Evolutionary conservation across 768 basidiomycete species (phyloP).

Genomic region (Lactifluus subvellereus): DNA sequence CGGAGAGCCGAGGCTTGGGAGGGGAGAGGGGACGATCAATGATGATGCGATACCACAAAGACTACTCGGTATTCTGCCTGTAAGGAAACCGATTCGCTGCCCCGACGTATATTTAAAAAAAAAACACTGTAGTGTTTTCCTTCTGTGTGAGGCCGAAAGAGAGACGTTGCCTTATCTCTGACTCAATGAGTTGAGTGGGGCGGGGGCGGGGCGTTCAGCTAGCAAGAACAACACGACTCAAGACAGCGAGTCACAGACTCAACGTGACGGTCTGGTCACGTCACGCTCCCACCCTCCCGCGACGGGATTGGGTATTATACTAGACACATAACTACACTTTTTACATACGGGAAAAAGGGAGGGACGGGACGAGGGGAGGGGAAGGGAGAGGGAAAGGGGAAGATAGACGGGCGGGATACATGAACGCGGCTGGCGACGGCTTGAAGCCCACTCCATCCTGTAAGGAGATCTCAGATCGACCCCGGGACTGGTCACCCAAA

Average conservation of each 20-base stretch:
- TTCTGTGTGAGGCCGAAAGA: not conserved
- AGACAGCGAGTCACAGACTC: slow-evolving; percentile 17
- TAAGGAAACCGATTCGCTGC: not conserved
- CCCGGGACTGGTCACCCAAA: slow-evolving; percentile 25
- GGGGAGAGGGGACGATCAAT: slow-evolving; percentile 25
- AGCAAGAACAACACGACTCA: slow-evolving; percentile 20
- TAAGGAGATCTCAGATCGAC: slow-evolving; percentile 26
- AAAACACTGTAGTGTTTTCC: slow-evolving; percentile 4
- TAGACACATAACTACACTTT: slow-evolving; percentile 19
- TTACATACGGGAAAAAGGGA: slow-evolving; percentile 22
- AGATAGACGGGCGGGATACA: slow-evolving; percentile 24
- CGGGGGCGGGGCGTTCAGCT: slow-evolving; percentile 16
- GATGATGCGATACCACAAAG: slow-evolving; percentile 24
- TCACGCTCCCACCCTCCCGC: slow-evolving; percentile 21
- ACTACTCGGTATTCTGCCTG: slow-evolving; percentile 13
- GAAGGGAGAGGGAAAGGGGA: slow-evolving; percentile 23
- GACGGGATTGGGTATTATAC: slow-evolving; percentile 14
- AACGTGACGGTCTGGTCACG: slow-evolving; percentile 23
- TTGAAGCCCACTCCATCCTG: slow-evolving; percentile 26
- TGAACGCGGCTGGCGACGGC: slow-evolving; percentile 25
- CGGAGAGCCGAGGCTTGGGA: slow-evolving; percentile 25
- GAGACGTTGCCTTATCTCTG: not conserved
- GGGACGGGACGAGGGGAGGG: slow-evolving; percentile 21
- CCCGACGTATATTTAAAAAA: slow-evolving; percentile 11
- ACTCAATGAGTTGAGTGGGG: slow-evolving; percentile 1